These are phyloP conservation scores for Vitis labrusca DNA, from an alignment of 164 flowering plant genomes.

Conservation along the genomic window DNA sequence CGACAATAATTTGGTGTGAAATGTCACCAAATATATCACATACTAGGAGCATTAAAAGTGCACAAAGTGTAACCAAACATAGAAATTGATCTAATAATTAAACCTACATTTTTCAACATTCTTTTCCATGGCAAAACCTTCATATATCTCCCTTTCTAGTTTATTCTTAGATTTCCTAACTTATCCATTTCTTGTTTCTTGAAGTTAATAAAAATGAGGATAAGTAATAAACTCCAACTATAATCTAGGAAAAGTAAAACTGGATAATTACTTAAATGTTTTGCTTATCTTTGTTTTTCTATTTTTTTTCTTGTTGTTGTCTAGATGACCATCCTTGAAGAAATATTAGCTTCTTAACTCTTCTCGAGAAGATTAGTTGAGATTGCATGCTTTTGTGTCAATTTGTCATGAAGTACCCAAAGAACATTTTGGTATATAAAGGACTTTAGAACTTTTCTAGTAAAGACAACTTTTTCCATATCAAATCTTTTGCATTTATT, in stretches of 20 bases:
- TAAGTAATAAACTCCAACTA: too few species aligned
- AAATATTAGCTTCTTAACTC: conserved; percentile 35
- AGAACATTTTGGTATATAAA: conserved; percentile 74
- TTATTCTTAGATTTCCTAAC: conserved; percentile 3
- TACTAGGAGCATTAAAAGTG: too few species aligned
- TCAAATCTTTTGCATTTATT: conserved; percentile 49
- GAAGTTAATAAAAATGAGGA: too few species aligned
- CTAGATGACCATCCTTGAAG: conserved; percentile 41
- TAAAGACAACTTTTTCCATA: conserved; percentile 68
- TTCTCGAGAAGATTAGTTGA: conserved; percentile 52
- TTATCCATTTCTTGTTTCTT: too few species aligned
- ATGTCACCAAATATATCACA: too few species aligned
- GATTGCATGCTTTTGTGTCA: conserved; percentile 70
- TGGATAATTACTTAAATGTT: conserved; percentile 15
- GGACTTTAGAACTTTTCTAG: conserved; percentile 70
- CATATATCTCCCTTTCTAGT: conserved; percentile 18
- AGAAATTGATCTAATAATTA: not conserved
- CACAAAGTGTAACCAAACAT: too few species aligned
- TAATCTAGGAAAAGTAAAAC: not conserved
- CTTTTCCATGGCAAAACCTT: conserved; percentile 11
- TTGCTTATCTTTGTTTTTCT: conserved; percentile 25
- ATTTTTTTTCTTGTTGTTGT: conserved; percentile 36
- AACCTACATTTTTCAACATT: conserved; percentile 32
- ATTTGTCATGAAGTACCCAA: conserved; percentile 77
- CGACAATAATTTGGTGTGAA: too few species aligned